phyloP scores from a whole-genome alignment of 1,284 basidiomycete genomes.

The Leccinum fuscescens region DNA sequence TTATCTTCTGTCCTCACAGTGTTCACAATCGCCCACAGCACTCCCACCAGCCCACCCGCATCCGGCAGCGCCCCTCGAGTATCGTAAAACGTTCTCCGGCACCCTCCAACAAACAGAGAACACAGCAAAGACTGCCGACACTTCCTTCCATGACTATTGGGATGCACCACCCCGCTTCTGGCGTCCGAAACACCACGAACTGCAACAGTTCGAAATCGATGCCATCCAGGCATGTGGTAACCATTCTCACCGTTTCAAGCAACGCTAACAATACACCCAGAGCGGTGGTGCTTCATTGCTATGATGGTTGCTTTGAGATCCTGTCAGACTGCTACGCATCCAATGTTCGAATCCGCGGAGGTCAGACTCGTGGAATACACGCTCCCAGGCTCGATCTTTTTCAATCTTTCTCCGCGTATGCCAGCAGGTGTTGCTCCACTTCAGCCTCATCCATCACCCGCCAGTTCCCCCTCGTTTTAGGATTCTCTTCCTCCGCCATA shows the following conservation, averaged over 20 bases:
- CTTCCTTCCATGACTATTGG: conserved; percentile 69
- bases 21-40: conserved; percentile 38
- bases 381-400: conserved; percentile 10
- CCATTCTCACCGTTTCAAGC: neutral
- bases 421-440: conserved; percentile 81
- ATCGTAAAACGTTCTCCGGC: conserved; percentile 60
- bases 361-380: conserved; percentile 7
- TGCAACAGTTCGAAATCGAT: conserved; percentile 74
- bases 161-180: conserved; percentile 73
- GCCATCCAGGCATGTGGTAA: conserved; percentile 65
- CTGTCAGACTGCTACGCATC: neutral
- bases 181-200: conserved; percentile 52
- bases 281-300: conserved; percentile 69
- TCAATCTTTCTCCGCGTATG: conserved; percentile 92
- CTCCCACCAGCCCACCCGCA: conserved; percentile 66
- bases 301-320: conserved; percentile 23
- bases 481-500: conserved; percentile 61
- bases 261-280: conserved; percentile 38
- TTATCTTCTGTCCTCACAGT: conserved; percentile 2
- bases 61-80: conserved; percentile 72
- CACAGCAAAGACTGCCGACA: conserved; percentile 13
- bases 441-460: conserved; percentile 82
- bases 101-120: conserved; percentile 54
- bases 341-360: neutral
- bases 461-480: conserved; percentile 73